phyloP scores from a whole-genome alignment of 306 rosid genomes.

The Gillenia trifoliata region DNA sequence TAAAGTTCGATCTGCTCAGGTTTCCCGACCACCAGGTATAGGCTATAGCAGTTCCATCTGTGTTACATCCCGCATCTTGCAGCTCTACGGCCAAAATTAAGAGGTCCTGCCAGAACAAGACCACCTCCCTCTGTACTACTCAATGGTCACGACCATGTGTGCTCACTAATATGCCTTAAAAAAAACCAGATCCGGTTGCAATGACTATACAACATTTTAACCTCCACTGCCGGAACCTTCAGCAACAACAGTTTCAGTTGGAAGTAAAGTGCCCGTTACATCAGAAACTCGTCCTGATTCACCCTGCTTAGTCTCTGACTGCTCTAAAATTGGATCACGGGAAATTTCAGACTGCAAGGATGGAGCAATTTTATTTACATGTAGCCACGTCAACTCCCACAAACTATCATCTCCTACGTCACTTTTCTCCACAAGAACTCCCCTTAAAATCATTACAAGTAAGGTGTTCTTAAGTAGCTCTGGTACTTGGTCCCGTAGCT shows the following conservation, averaged over 20 bases:
- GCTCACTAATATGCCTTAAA: slow-evolving; percentile 18
- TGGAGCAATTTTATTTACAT: slow-evolving; percentile 77
- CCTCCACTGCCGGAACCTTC: slow-evolving; percentile 45
- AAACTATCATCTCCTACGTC: slow-evolving; percentile 83
- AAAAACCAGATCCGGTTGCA: slow-evolving; percentile 17
- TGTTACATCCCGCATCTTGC: slow-evolving; percentile 17
- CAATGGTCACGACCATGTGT: slow-evolving; percentile 13
- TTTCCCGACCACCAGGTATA: slow-evolving; percentile 5
- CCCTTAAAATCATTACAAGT: slow-evolving; percentile 72
- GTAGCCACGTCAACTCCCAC: slow-evolving; percentile 95
- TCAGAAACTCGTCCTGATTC: slow-evolving; percentile 42
- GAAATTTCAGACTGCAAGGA: slow-evolving; percentile 83
- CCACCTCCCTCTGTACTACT: not conserved
- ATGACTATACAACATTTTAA: slow-evolving; percentile 22
- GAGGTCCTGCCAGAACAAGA: slow-evolving; percentile 16
- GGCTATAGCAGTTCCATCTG: not conserved
- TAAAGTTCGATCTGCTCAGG: slow-evolving; percentile 21
- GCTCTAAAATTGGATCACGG: slow-evolving; percentile 66
- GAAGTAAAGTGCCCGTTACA: slow-evolving; percentile 33
- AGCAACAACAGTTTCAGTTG: slow-evolving; percentile 32
- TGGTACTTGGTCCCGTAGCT: slow-evolving; percentile 77
- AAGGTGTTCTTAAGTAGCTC: slow-evolving; percentile 88
- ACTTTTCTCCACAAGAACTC: slow-evolving; percentile 67
- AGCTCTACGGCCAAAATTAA: slow-evolving; percentile 21
- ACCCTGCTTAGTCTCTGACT: slow-evolving; percentile 33